Evolutionary conservation across 176 grass and related monocot genomes (phyloP).

Genomic region (Calamus simplicifolius): DNA sequence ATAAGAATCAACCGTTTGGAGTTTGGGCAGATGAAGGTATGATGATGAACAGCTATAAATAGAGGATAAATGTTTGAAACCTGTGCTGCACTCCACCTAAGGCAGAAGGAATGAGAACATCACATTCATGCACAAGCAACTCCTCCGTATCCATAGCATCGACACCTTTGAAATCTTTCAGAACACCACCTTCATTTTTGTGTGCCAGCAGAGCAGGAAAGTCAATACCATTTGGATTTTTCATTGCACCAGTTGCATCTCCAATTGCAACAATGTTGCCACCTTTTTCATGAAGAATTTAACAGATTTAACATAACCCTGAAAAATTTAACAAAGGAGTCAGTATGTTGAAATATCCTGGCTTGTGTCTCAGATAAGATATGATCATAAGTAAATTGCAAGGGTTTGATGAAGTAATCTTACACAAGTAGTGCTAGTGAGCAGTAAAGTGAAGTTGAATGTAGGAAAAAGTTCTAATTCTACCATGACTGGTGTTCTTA

Average conservation of each 20-base stretch:
- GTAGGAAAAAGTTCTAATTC: too few relatives aligned
- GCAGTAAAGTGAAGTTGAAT: too few relatives aligned
- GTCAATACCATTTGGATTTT: constrained; percentile 14
- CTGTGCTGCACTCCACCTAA: constrained; percentile 7
- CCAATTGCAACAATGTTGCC: constrained; percentile 14
- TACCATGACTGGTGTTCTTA: too few relatives aligned
- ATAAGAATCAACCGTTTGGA: too few relatives aligned
- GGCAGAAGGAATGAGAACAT: constrained; percentile 11
- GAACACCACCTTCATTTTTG: not conserved
- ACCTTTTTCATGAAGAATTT: constrained; percentile 8
- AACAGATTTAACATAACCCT: too few relatives aligned
- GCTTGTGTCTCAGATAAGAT: not conserved
- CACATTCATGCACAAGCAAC: constrained; percentile 10
- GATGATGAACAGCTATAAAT: not conserved
- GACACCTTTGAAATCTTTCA: constrained; percentile 11
- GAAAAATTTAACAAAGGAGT: not conserved
- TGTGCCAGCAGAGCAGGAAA: constrained; percentile 9
- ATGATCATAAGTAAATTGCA: too few relatives aligned
- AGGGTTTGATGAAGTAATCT: too few relatives aligned
- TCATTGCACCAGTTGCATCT: constrained; percentile 4
- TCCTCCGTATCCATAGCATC: constrained; percentile 3
- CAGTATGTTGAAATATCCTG: not conserved
- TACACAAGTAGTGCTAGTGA: too few relatives aligned
- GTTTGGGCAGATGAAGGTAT: not conserved
- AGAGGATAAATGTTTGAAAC: not conserved